These are phyloP conservation scores for Brachypodium distachyon DNA, from an alignment of 202 grass and related monocot species.

Conservation along the genomic window DNA sequence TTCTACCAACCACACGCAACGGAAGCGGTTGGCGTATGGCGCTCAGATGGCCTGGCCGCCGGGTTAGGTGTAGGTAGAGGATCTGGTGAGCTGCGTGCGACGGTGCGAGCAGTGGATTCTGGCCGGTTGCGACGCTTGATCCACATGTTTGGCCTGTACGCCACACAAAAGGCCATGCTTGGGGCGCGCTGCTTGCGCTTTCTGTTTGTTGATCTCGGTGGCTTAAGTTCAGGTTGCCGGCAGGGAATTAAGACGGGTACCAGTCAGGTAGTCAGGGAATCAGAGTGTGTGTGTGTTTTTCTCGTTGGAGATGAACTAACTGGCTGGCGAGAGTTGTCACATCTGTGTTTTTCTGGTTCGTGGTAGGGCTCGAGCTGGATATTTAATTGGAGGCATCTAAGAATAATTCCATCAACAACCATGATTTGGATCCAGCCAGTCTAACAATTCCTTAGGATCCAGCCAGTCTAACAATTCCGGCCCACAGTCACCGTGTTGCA, in stretches of 20 bases:
- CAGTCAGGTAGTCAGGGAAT: neutral
- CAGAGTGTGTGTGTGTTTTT: no score
- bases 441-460: no score
- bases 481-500: no score
- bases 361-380: neutral
- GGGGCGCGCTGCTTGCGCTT: neutral
- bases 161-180: neutral
- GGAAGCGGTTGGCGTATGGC: neutral
- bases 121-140: neutral
- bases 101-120: no score
- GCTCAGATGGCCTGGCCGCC: neutral
- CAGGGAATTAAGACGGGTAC: neutral
- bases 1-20: conserved; percentile 16
- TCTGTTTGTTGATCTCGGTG: neutral
- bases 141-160: neutral
- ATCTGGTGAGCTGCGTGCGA: no score
- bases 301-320: neutral
- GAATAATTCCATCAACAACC: no score
- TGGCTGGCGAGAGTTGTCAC: neutral
- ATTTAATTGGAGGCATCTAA: neutral
- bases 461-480: no score
- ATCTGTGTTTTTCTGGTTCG: neutral
- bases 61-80: no score
- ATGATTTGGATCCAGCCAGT: no score
- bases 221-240: neutral